These are phyloP conservation scores for Penicillium sp. DNA, from an alignment of 2,329 filamentous ascomycete species.

Conservation along the genomic window DNA sequence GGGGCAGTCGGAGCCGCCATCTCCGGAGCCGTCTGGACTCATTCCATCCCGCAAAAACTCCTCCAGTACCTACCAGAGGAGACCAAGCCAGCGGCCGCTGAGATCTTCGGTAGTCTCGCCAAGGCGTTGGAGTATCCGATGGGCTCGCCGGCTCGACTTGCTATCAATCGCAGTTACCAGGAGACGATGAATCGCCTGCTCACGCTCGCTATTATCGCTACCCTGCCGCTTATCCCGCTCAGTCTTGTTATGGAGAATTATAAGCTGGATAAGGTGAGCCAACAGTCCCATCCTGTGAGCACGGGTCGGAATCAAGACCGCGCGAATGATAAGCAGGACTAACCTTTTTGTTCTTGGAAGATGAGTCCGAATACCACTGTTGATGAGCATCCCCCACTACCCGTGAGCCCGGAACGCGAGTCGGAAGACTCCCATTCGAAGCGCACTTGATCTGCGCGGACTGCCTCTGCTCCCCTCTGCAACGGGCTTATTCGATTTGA, in stretches of 20 bases:
- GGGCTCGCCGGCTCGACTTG: conserved; percentile 60
- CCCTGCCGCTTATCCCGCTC: conserved; percentile 61
- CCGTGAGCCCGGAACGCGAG: conserved; percentile 19
- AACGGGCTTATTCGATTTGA: too few relatives aligned
- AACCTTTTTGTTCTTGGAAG: conserved; percentile 17
- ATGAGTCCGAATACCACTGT: conserved; percentile 29
- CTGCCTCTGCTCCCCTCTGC: not conserved
- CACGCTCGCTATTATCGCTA: conserved; percentile 57
- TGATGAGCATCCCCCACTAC: conserved; percentile 15
- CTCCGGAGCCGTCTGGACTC: conserved; percentile 67
- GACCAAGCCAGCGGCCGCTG: conserved; percentile 43
- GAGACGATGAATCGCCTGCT: conserved; percentile 66
- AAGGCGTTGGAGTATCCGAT: conserved; percentile 62
- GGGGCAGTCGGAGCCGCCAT: conserved; percentile 64
- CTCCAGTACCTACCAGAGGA: conserved; percentile 54
- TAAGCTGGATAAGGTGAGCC: conserved; percentile 55
- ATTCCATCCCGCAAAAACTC: conserved; percentile 59
- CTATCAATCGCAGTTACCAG: conserved; percentile 68
- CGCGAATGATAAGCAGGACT: conserved; percentile 9
- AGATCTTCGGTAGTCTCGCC: conserved; percentile 58
- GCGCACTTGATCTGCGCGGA: conserved; percentile 16
- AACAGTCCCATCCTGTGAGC: not conserved
- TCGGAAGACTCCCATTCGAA: conserved; percentile 29
- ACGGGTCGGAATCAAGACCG: not conserved
- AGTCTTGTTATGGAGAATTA: conserved; percentile 63